A percentile compares a stretch with the other conserved stretches of the same genome.
phyloP scores from a whole-genome alignment of 257 asterid species.

The Solanum etuberosum region DNA sequence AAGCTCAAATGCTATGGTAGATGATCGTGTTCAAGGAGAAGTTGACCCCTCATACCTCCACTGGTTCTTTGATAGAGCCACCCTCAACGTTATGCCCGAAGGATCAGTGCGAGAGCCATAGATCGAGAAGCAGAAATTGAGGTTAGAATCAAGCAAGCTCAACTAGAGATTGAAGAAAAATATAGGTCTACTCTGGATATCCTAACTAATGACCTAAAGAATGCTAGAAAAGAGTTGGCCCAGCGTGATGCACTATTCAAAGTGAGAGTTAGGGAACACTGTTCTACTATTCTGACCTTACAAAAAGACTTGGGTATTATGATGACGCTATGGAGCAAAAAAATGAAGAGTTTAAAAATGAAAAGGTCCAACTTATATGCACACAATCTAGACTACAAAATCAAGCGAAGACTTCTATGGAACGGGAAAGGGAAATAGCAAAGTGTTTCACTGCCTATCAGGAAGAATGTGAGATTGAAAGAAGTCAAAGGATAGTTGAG shows the following conservation, averaged over 20 bases:
- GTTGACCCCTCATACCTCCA: no score
- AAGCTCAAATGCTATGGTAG: no score
- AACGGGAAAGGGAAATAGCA: not conserved
- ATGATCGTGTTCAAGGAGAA: no score
- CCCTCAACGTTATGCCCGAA: not conserved
- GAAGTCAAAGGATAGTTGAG: no score
- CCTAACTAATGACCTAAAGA: not conserved
- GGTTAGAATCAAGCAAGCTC: not conserved
- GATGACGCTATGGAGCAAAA: not conserved
- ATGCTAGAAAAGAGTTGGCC: not conserved
- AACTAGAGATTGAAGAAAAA: not conserved
- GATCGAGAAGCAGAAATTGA: not conserved
- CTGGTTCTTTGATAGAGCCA: no score
- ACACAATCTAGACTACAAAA: not conserved
- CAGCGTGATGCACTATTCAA: no score
- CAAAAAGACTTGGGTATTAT: not conserved
- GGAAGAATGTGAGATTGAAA: not conserved
- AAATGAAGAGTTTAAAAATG: not conserved
- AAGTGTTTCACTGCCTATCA: not conserved
- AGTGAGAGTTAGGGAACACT: not conserved
- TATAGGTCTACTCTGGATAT: not conserved
- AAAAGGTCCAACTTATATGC: not conserved
- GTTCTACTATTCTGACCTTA: not conserved
- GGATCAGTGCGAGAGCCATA: not conserved
- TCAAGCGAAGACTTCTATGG: not conserved